A percentile compares a stretch with the other conserved stretches of the same genome.
These are phyloP conservation scores for Candida sakaeoensis DNA, from an alignment of 805 yeast genomes.

Conservation along the genomic window DNA sequence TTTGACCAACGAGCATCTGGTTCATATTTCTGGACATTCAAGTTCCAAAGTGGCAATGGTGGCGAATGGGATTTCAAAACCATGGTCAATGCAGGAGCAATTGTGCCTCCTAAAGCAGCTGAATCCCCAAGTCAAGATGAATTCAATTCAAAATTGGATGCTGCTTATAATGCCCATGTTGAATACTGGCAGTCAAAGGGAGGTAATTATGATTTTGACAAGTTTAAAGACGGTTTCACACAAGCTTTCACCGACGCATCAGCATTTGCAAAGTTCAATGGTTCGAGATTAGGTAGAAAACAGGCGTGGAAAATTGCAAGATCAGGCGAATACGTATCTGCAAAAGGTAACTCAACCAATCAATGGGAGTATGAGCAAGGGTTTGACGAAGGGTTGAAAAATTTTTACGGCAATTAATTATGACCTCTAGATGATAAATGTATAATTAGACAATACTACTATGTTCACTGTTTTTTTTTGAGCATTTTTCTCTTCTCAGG, in stretches of 20 bases:
- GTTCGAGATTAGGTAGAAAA: conserved; percentile 70
- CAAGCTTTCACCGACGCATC: conserved; percentile 72
- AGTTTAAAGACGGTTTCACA: conserved; percentile 74
- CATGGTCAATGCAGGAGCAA: conserved; percentile 62
- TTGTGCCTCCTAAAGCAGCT: conserved; percentile 18
- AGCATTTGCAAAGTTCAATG: conserved; percentile 66
- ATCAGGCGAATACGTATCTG: conserved; percentile 52
- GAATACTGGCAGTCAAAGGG: conserved; percentile 58
- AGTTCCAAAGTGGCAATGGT: conserved; percentile 84
- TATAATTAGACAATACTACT: not conserved
- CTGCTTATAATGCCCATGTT: conserved; percentile 44
- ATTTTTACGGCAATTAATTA: conserved; percentile 23
- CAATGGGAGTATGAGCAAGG: conserved; percentile 94
- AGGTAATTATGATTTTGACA: conserved; percentile 67
- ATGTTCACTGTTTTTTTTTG: not conserved
- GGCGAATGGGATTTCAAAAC: conserved; percentile 95
- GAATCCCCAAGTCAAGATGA: conserved; percentile 38
- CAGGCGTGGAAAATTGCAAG: conserved; percentile 68
- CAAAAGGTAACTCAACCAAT: conserved; percentile 53
- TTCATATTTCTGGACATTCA: conserved; percentile 85
- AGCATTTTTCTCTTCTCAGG: too few relatives aligned
- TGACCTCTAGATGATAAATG: not conserved
- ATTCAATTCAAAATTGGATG: conserved; percentile 37
- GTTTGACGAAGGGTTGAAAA: conserved; percentile 57
- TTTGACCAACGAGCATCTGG: conserved; percentile 62